A percentile compares a stretch with the other conserved stretches of the same genome.
Conservation (phyloP, 2,329 filamentous ascomycete species). For the Neophaeococcomyces mojaviensis region DNA sequence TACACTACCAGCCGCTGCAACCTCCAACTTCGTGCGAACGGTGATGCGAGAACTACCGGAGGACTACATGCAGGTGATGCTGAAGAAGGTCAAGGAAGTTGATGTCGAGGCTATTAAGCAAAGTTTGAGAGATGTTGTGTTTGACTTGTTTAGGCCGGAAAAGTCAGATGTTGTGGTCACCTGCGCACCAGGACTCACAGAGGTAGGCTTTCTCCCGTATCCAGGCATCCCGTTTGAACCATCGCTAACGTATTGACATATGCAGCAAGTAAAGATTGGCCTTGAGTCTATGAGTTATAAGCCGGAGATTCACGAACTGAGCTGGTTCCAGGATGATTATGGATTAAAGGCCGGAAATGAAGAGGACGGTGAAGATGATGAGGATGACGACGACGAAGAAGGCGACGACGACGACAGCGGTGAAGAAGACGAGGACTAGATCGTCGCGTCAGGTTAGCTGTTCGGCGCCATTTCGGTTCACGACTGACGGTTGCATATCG, state of each 20-base stretch:
- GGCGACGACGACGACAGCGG: slow-evolving; percentile 46
- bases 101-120: slow-evolving; percentile 67
- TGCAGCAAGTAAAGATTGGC: slow-evolving; percentile 64
- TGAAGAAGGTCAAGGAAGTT: slow-evolving; percentile 70
- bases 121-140: slow-evolving; percentile 65
- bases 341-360: slow-evolving; percentile 62
- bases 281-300: slow-evolving; percentile 72
- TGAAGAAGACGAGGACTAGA: slow-evolving; percentile 27
- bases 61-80: slow-evolving; percentile 69
- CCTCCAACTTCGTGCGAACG: slow-evolving; percentile 72
- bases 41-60: slow-evolving; percentile 69
- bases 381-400: slow-evolving; percentile 36
- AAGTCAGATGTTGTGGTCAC: slow-evolving; percentile 82
- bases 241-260: slow-evolving; percentile 16
- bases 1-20: slow-evolving; percentile 73
- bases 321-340: slow-evolving; percentile 83
- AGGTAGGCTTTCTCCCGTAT: slow-evolving; percentile 52
- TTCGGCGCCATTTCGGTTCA: no score
- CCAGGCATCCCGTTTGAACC: slow-evolving; percentile 14
- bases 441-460: no score
- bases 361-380: slow-evolving; percentile 47
- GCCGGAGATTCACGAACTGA: slow-evolving; percentile 64
- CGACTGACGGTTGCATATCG: no score
- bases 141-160: slow-evolving; percentile 72
- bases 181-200: slow-evolving; percentile 74